Evolutionary conservation across 306 rosid species (phyloP), one percentile per base, ranked within the genome.

Genomic region (Casuarina glauca): DNA sequence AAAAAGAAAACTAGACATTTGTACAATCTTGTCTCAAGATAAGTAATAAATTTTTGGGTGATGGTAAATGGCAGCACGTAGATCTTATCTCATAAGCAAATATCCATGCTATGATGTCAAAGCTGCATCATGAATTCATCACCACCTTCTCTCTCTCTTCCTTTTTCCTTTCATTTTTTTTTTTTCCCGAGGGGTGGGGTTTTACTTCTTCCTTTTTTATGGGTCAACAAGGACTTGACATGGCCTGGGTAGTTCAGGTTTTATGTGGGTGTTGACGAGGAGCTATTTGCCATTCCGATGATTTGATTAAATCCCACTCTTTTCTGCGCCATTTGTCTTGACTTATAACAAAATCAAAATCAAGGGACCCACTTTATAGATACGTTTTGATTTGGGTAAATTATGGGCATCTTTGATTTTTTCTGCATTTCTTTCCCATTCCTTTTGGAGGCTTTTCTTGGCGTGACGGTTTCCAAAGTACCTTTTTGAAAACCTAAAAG

Each of bases 351-450:
- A 82, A 70, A 82, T 89, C 90, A 80, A 75, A 52, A 82, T 86
- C 87, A 51, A 20, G 50, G 79, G 83, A 32, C 83, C 88, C 91
- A 82, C 89, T 49, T 6, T 16, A 36, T 58, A 76, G 84, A 84
- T 81, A 38, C 53, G 77, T 62, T 67, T 78, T 57, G 84, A 89
- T 89, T 82, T 87, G 82, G 79, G 53, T 41, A 77, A 89, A 49
- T 79, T 36, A 76, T 35, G 58, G 74, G 36, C 75, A 78, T 82
- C 79, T 78, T 73, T 75, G 64, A 61, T 67, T 72, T 72, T 36
- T 51, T 76, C 6, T 1, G 1, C 50, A 43, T 61, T 52, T 3
- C 20, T 0, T 71, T 49, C 79, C 38, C 51, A 26, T 41, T 61
- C 55, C 66, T 38, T 50, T 60, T 39, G 1, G 43, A 41, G 62